Evolutionary conservation across 2,329 filamentous ascomycete species (phyloP).

Genomic region (Paramyrothecium sp.): DNA sequence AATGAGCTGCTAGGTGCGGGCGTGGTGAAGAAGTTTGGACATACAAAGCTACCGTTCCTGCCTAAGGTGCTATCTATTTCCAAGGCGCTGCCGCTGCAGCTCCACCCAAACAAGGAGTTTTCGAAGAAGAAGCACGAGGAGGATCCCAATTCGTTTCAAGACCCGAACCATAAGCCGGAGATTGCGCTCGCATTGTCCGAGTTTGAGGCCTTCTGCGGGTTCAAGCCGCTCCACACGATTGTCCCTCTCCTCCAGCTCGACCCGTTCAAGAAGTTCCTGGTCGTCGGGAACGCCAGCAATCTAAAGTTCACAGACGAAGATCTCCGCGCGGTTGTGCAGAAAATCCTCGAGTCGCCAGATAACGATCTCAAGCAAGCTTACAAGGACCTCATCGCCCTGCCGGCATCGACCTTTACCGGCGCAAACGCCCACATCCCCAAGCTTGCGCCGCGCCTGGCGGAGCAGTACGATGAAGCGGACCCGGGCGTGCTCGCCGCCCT

Average conservation of each 20-base stretch:
- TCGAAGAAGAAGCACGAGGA: conserved; percentile 61
- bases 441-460: conserved; percentile 62
- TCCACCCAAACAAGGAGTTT: conserved; percentile 71
- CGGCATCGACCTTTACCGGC: conserved; percentile 43
- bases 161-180: conserved; percentile 78
- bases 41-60: conserved; percentile 64
- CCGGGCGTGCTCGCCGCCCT: conserved; percentile 70
- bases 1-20: conserved; percentile 62
- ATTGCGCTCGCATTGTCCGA: conserved; percentile 70
- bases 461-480: conserved; percentile 63
- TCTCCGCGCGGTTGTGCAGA: conserved; percentile 52
- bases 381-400: conserved; percentile 28
- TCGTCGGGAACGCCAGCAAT: conserved; percentile 9
- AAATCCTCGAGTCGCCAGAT: conserved; percentile 51
- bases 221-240: conserved; percentile 64
- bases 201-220: conserved; percentile 76
- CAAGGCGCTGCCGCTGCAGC: conserved; percentile 72
- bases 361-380: conserved; percentile 22
- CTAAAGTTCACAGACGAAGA: conserved; percentile 45
- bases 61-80: conserved; percentile 75
- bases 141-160: conserved; percentile 65
- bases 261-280: conserved; percentile 16
- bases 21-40: conserved; percentile 59
- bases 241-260: conserved; percentile 53
- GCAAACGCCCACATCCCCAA: conserved; percentile 57